Base-by-base conservation (phyloP, 176 grass and related monocot genomes). In the Oryza australiensis region DNA sequence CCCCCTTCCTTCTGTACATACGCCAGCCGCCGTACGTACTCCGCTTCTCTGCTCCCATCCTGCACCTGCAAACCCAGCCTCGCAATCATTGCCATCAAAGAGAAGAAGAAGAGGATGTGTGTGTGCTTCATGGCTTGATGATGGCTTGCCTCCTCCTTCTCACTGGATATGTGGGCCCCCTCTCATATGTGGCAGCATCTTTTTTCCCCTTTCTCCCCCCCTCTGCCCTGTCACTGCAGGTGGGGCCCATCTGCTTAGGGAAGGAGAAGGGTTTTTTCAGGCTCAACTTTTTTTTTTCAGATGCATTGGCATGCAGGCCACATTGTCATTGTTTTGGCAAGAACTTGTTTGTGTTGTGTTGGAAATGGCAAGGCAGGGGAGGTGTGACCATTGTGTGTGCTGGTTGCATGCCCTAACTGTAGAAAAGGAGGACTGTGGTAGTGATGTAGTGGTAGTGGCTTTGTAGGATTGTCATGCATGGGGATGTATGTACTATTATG, bases 21-120 rank as follows among this genome's bases (percentile, higher is more conserved):
- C 85, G 59, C 77, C 26, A 27, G 43, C 48, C 62, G 18, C 75
- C 41, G 45, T 68, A 45, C 48, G 74, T 62, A 77, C 82, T 27
- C 13, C 46, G 2, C 28, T 12, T 0, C 12, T 71, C 46, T n/a
- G 26, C 29, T 3, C 30, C 53, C 32, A 38, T 70, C n/a, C 69
- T 73, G 11, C 80, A 55, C 20, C 16, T 10, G 60, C 32, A 67
- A 6, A 51, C 20, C 53, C 53, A 80, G 42, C 6, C 46, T 26
- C 27, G 45, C 78, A 87, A 81, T 87, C 85, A 81, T 87, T 66
- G 26, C 46, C 63, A 59, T 59, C 33, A 74, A 37, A 70, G 48
- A 60, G 43, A 18, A 27, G 45, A 18, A 29, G 42, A 5, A 20
- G 35, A 37, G 35, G 35, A 37, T 37, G 35, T 59, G 16, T 10